A percentile compares a stretch with the other conserved stretches of the same genome.
phyloP scores from a whole-genome alignment of 2,329 filamentous ascomycete species.

The Pestalotiopsis fici region DNA sequence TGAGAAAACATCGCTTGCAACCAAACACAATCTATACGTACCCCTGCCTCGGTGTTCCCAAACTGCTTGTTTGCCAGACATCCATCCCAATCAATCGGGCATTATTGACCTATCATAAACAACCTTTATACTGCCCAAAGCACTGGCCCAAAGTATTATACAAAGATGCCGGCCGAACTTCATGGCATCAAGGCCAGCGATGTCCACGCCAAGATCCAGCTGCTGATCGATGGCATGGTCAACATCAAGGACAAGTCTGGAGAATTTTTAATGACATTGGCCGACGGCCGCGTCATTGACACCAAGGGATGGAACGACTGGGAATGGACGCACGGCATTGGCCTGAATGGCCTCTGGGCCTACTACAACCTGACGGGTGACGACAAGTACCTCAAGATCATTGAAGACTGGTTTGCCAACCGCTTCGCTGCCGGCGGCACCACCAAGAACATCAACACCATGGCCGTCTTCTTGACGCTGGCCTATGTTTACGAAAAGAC shows the following conservation, averaged over 20 bases:
- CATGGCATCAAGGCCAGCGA: slow-evolving; percentile 48
- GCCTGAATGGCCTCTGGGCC: slow-evolving; percentile 80
- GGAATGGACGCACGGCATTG: slow-evolving; percentile 83
- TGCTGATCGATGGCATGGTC: slow-evolving; percentile 72
- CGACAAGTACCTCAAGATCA: slow-evolving; percentile 59
- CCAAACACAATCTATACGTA: neutral
- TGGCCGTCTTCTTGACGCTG: slow-evolving; percentile 76
- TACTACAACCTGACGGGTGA: slow-evolving; percentile 75
- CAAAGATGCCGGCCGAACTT: slow-evolving; percentile 40
- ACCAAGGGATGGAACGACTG: slow-evolving; percentile 84
- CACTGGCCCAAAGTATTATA: neutral
- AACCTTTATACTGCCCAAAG: neutral
- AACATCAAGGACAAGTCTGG: slow-evolving; percentile 77
- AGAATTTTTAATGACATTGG: slow-evolving; percentile 70
- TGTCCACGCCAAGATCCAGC: slow-evolving; percentile 58
- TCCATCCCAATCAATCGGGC: neutral
- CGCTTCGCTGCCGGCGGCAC: slow-evolving; percentile 72
- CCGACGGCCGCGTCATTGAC: slow-evolving; percentile 76
- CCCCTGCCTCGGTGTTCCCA: neutral
- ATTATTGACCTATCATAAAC: neutral
- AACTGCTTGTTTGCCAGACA: neutral
- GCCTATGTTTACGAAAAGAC: slow-evolving; percentile 79
- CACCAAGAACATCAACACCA: slow-evolving; percentile 85
- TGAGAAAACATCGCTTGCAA: slow-evolving; percentile 1
- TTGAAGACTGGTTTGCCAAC: slow-evolving; percentile 72